Evolutionary conservation across 2,329 filamentous ascomycete species (phyloP), one percentile per base, ranked within the genome.

Genomic region (Bisporella sp.): DNA sequence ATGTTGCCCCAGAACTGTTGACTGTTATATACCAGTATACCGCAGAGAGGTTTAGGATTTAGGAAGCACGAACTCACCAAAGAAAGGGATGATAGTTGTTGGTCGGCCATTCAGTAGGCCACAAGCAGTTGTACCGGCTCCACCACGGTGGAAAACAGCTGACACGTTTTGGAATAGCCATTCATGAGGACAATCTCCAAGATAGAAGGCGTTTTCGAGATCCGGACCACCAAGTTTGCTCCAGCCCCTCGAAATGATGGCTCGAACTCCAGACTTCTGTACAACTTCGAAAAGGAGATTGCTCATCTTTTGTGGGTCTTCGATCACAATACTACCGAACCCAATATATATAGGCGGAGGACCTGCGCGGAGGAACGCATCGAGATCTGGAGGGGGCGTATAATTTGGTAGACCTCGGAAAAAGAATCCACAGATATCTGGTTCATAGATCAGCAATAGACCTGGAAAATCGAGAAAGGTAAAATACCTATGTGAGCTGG

Each of bases 261-360:
- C 77, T 28, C 78, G 70, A 5, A 71, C 69, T 4, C 77, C 77
- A 9, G 70, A 67, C 43, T 62, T 64, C 13, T 62, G 59, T 2
- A 78, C 69, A 1, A 76, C 74, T 13, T 71, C 66, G 3, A 79
- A 66, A 0, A 79, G 68, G 8, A 67, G 70, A 3, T 66, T 57
- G 0, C 71, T 75, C 4, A 79, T 57, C 6, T 52, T 60, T 11
- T 70, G 58, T 0, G 76, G 71, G 31, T 79, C 66, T 21, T 78
- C 74, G 3, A 79, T 68, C 1, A 80, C 76, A 43, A 81, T 79
- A 33, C 71, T 76, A 4, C 77, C 77, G 54, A 80, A 80, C 1
- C 77, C 77, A 37, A 81, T 75, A 48, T 80, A 80, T 0, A 80
- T 60, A 0, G 77, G 77, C 5, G 71, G 66, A 2, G 73, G 68